These are phyloP conservation scores for Flaveria sonorensis DNA, from an alignment of 129 eudicot genomes.

Conservation along the genomic window DNA sequence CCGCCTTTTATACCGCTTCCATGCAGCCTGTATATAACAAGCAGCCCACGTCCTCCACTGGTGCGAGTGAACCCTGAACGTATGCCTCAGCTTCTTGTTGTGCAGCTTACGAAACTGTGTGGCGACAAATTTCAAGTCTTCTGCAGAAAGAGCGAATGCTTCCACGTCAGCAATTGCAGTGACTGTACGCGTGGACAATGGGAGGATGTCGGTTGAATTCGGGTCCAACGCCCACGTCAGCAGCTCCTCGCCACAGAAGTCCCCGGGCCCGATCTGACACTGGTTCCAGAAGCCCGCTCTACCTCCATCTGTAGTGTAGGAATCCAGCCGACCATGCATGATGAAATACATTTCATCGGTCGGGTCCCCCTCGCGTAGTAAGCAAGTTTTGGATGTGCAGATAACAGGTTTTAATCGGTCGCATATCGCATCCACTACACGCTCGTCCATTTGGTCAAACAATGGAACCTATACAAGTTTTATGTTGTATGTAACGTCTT, in stretches of 20 bases:
- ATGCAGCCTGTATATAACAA: slow-evolving; percentile 73
- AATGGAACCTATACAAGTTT: slow-evolving; percentile 60
- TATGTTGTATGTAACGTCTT: not conserved
- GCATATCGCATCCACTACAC: slow-evolving; percentile 70
- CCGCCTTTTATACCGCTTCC: slow-evolving; percentile 55
- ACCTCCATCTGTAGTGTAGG: slow-evolving; percentile 27
- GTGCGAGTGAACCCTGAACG: slow-evolving; percentile 69
- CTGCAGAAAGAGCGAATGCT: slow-evolving; percentile 64
- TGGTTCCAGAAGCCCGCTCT: slow-evolving; percentile 57
- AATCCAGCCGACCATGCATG: slow-evolving; percentile 30
- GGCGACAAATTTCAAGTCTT: slow-evolving; percentile 70
- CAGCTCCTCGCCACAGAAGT: slow-evolving; percentile 84
- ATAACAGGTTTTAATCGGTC: slow-evolving; percentile 55
- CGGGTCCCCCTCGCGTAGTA: slow-evolving; percentile 75
- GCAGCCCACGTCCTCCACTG: slow-evolving; percentile 98
- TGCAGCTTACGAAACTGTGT: slow-evolving; percentile 60
- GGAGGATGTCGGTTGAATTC: slow-evolving; percentile 54
- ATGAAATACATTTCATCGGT: slow-evolving; percentile 74
- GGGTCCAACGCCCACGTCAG: slow-evolving; percentile 76
- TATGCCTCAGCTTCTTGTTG: slow-evolving; percentile 67
- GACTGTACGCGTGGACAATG: slow-evolving; percentile 71
- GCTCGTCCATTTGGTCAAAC: slow-evolving; percentile 78
- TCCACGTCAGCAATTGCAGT: slow-evolving; percentile 65
- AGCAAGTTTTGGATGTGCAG: slow-evolving; percentile 54
- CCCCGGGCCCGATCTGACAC: slow-evolving; percentile 66